Conservation (phyloP, 305 asterid species). For the Solanum hybrid region DNA sequence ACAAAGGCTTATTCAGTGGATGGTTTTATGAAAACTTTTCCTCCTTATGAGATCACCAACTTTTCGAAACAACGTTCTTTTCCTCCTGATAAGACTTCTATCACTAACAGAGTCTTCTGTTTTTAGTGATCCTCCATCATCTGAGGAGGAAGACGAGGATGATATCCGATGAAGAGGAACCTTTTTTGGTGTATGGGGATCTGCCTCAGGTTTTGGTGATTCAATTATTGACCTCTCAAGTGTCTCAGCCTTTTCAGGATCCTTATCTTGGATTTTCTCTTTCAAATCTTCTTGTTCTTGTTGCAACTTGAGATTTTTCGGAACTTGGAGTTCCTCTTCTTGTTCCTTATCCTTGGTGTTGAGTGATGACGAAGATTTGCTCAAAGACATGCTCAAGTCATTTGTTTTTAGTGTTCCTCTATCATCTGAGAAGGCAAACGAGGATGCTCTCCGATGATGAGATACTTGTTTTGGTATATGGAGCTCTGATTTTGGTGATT, state of each 20-base stretch:
- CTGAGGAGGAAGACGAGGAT: constrained; percentile 16
- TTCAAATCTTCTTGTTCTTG: constrained; percentile 21
- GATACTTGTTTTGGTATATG: constrained; percentile 29
- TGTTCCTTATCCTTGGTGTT: constrained; percentile 24
- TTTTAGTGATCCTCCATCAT: constrained; percentile 11
- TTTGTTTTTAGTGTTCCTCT: constrained; percentile 7
- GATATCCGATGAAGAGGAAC: constrained; percentile 12
- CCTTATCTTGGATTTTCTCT: constrained; percentile 24
- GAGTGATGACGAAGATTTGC: constrained; percentile 26
- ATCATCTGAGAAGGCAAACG: constrained; percentile 14
- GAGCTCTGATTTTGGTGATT: constrained; percentile 56
- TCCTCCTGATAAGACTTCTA: neutral
- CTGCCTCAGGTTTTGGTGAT: constrained; percentile 39
- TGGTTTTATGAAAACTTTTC: constrained; percentile 12
- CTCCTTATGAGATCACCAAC: constrained; percentile 19
- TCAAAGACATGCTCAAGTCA: neutral
- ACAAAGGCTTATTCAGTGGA: neutral
- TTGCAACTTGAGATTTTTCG: constrained; percentile 23
- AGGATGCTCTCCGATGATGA: constrained; percentile 16
- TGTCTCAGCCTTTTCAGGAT: constrained; percentile 57
- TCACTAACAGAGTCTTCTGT: neutral
- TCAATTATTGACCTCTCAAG: constrained; percentile 55
- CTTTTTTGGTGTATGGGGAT: constrained; percentile 37
- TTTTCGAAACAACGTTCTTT: neutral
- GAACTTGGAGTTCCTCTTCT: neutral